Percentiles rank a stretch among this genome's conserved stretches.
phyloP scores from a whole-genome alignment of 768 basidiomycete species.

The Psilocybe cubensis region DNA sequence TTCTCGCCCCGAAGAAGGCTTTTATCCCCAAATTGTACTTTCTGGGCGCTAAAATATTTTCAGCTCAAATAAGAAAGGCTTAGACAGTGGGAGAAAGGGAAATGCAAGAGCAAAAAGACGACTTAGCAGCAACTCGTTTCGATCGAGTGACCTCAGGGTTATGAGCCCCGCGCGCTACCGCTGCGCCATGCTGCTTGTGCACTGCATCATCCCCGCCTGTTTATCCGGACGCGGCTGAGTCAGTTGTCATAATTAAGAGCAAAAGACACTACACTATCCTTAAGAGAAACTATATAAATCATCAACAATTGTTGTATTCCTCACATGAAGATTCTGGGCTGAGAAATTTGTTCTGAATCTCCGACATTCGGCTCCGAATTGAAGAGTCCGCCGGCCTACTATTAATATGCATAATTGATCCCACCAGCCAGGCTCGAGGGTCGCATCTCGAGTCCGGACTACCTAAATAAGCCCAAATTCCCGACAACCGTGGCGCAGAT shows the following conservation, averaged over 20 bases:
- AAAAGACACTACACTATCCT: too few relatives aligned
- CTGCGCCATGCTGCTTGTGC: constrained; percentile 56
- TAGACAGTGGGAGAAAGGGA: neutral
- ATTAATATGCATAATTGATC: neutral
- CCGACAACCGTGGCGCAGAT: neutral
- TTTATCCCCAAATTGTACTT: too few relatives aligned
- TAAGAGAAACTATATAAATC: too few relatives aligned
- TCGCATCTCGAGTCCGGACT: neutral
- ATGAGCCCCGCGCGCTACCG: constrained; percentile 63
- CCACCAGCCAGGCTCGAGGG: constrained; percentile 6
- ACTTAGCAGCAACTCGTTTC: constrained; percentile 64
- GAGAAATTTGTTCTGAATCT: neutral
- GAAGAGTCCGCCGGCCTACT: neutral
- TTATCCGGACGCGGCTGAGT: too few relatives aligned
- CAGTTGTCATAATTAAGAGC: too few relatives aligned
- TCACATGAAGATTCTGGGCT: neutral
- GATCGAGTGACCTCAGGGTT: constrained; percentile 70
- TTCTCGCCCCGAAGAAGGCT: too few relatives aligned
- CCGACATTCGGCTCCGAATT: neutral
- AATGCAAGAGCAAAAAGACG: neutral
- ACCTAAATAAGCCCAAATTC: neutral
- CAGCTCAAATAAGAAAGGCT: too few relatives aligned
- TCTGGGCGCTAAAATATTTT: too few relatives aligned
- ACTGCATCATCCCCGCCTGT: too few relatives aligned
- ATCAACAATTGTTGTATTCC: too few relatives aligned